These are phyloP conservation scores for Phalaenopsis hybrid DNA, from an alignment of 116 monocot genomes.

Conservation along the genomic window DNA sequence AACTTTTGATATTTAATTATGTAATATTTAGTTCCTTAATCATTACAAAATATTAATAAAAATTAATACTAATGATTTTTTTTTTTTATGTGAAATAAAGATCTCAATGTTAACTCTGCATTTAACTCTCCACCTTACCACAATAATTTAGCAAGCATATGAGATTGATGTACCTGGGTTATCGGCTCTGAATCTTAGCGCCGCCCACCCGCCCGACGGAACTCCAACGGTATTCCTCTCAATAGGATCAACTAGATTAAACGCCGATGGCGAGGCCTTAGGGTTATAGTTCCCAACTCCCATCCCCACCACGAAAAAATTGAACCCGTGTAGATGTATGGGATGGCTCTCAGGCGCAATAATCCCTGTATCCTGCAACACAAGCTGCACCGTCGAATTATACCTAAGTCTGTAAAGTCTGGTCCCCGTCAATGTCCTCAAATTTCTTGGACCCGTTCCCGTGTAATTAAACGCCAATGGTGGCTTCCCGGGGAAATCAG, in stretches of 20 bases:
- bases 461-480: conserved; percentile 37
- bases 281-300: conserved; percentile 50
- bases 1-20: too few species aligned
- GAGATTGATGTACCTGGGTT: conserved; percentile 41
- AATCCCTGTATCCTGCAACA: conserved; percentile 48
- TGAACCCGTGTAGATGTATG: conserved; percentile 56
- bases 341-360: conserved; percentile 49
- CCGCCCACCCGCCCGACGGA: conserved; percentile 54
- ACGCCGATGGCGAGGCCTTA: conserved; percentile 19
- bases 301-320: conserved; percentile 47
- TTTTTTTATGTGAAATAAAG: too few species aligned
- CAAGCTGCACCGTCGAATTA: conserved; percentile 46
- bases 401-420: conserved; percentile 33
- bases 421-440: conserved; percentile 37
- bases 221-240: conserved; percentile 57
- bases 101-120: too few species aligned
- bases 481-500: conserved; percentile 48
- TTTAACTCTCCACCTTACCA: too few species aligned
- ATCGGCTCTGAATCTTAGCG: conserved; percentile 53
- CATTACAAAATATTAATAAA: too few species aligned
- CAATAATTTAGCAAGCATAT: too few species aligned
- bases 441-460: conserved; percentile 13
- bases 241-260: conserved; percentile 53
- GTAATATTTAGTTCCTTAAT: too few species aligned
- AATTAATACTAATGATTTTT: too few species aligned